These are phyloP conservation scores for Glycine soja DNA, from an alignment of 306 rosid species.

Conservation along the genomic window DNA sequence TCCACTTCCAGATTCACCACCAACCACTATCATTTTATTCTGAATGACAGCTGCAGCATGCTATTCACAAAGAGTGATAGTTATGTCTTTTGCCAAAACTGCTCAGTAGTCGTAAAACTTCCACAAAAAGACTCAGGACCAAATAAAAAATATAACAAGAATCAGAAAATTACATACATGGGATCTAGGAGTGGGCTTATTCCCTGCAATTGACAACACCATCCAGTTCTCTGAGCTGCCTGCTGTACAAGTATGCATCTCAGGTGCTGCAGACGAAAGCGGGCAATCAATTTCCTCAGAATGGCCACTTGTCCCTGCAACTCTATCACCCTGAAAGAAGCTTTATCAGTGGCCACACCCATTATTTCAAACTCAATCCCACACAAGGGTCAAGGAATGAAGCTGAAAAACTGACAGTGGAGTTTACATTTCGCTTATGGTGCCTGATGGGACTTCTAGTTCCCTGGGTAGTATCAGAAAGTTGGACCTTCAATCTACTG, in stretches of 20 bases:
- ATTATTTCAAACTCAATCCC: constrained; percentile 33
- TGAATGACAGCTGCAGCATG: constrained; percentile 91
- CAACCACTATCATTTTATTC: constrained; percentile 95
- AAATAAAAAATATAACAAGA: background rate
- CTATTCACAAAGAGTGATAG: constrained; percentile 50
- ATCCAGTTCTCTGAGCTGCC: constrained; percentile 86
- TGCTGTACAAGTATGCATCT: constrained; percentile 60
- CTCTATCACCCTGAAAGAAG: constrained; percentile 66
- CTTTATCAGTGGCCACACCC: constrained; percentile 8
- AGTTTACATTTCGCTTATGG: constrained; percentile 63
- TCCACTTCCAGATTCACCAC: constrained; percentile 88
- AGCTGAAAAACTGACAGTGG: constrained; percentile 60
- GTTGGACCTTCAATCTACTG: constrained; percentile 85
- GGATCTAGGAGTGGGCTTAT: constrained; percentile 59
- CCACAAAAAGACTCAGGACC: constrained; percentile 4
- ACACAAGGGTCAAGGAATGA: constrained; percentile 29
- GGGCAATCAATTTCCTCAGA: constrained; percentile 68
- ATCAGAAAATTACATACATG: constrained; percentile 47
- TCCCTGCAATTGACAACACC: constrained; percentile 60
- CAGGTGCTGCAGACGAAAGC: constrained; percentile 62
- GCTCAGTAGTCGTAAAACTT: constrained; percentile 8
- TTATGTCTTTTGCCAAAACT: constrained; percentile 10
- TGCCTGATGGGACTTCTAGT: constrained; percentile 83
- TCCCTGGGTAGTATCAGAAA: constrained; percentile 80
- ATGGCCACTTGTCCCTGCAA: constrained; percentile 52